phyloP scores from a whole-genome alignment of 2,329 filamentous ascomycete genomes.

The Biscogniauxia mediterranea region DNA sequence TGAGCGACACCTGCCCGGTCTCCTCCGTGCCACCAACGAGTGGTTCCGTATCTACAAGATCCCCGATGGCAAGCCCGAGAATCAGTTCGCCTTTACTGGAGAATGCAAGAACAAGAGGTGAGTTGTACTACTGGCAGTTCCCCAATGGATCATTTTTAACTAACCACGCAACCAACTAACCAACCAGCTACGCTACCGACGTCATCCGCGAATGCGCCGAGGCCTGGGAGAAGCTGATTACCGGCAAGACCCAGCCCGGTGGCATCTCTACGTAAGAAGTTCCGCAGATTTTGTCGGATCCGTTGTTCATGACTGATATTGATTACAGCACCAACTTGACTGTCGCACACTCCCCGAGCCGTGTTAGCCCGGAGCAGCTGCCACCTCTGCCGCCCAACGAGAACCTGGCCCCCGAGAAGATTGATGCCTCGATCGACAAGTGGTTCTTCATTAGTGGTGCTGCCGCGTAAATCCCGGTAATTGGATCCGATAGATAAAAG shows the following conservation, averaged over 20 bases:
- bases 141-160: slow-evolving; percentile 3
- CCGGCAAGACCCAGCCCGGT: slow-evolving; percentile 78
- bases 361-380: slow-evolving; percentile 66
- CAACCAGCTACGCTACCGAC: slow-evolving; percentile 78
- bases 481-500: slow-evolving; percentile 33
- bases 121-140: slow-evolving; percentile 24
- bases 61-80: slow-evolving; percentile 99
- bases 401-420: slow-evolving; percentile 80
- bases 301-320: slow-evolving; percentile 14
- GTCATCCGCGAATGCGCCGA: slow-evolving; percentile 94
- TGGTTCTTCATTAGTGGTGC: slow-evolving; percentile 99
- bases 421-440: slow-evolving; percentile 97
- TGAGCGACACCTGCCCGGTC: slow-evolving; percentile 94
- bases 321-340: slow-evolving; percentile 73
- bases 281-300: neutral
- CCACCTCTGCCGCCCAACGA: slow-evolving; percentile 76
- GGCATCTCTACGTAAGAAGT: slow-evolving; percentile 75
- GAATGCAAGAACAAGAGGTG: slow-evolving; percentile 99
- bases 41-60: slow-evolving; percentile 99
- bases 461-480: slow-evolving; percentile 59
- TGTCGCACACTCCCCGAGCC: slow-evolving; percentile 70
- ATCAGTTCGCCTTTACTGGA: slow-evolving; percentile 99
- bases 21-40: slow-evolving; percentile 97
- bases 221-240: slow-evolving; percentile 95
- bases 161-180: neutral